Evolutionary conservation across 495 filamentous ascomycete genomes (phyloP).

Genomic region (Margaritispora aquatica): DNA sequence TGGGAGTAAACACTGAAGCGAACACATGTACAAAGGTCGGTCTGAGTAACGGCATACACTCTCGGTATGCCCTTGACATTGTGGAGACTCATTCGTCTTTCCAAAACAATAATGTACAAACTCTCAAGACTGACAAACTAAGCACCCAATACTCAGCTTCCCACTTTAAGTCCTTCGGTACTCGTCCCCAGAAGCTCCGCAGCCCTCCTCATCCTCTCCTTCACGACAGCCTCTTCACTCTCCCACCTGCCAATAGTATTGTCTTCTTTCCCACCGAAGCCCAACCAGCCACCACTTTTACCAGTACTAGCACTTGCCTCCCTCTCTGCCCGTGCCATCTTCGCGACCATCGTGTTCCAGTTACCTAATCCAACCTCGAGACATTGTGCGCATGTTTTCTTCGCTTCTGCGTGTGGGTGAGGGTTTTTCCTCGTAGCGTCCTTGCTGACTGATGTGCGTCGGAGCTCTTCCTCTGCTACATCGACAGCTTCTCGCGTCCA

Average conservation of each 20-base stretch:
- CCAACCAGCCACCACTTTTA: conserved; percentile 10
- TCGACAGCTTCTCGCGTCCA: conserved; percentile 86
- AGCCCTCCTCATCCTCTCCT: conserved; percentile 37
- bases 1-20: too few species aligned
- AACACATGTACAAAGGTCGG: too few species aligned
- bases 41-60: too few species aligned
- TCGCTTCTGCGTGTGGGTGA: conserved; percentile 21
- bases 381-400: conserved; percentile 63
- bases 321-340: conserved; percentile 25
- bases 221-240: conserved; percentile 46
- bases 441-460: conserved; percentile 35
- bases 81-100: too few species aligned
- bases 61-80: too few species aligned
- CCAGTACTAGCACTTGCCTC: conserved; percentile 27
- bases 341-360: conserved; percentile 64
- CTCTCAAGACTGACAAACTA: background rate
- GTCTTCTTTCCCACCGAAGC: conserved; percentile 22
- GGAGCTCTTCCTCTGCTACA: conserved; percentile 46
- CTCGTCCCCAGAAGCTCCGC: conserved; percentile 1
- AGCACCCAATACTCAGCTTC: background rate
- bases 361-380: conserved; percentile 64
- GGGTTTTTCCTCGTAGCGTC: conserved; percentile 24
- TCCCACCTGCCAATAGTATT: conserved; percentile 37
- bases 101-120: too few species aligned
- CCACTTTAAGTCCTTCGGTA: background rate